These are phyloP conservation scores for Yamadazyma conglobata DNA, from an alignment of 1,139 yeast species.

Conservation along the genomic window DNA sequence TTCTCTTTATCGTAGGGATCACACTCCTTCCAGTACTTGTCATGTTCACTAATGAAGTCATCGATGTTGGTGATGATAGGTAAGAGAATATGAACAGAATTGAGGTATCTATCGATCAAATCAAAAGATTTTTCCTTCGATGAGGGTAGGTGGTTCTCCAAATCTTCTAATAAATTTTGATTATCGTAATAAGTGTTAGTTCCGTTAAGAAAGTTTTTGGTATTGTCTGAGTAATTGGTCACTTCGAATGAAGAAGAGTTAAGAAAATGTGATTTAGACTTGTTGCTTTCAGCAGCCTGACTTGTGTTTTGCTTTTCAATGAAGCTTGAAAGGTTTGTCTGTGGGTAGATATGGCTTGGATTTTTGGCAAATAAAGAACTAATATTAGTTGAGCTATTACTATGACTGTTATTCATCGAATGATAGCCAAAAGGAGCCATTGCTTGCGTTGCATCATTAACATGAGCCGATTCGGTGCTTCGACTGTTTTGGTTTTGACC, in stretches of 20 bases:
- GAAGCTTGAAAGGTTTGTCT: conserved; percentile 6
- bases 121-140: conserved; percentile 48
- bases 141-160: conserved; percentile 31
- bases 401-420: conserved; percentile 13
- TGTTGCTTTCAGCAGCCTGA: conserved; percentile 2
- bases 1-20: conserved; percentile 16
- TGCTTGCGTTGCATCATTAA: too few species aligned
- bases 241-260: conserved; percentile 20
- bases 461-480: too few species aligned
- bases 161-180: conserved; percentile 33
- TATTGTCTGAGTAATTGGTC: conserved; percentile 32
- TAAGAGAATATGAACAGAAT: conserved; percentile 51
- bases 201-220: conserved; percentile 41
- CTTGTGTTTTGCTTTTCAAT: conserved; percentile 7
- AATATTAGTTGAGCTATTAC: conserved; percentile 20
- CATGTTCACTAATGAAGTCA: conserved; percentile 46
- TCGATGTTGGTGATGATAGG: conserved; percentile 46
- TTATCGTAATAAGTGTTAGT: conserved; percentile 42
- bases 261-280: conserved; percentile 21
- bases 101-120: conserved; percentile 44
- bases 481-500: too few species aligned
- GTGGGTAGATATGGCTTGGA: conserved; percentile 14
- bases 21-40: conserved; percentile 44
- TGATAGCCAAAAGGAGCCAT: too few species aligned
- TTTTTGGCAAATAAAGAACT: conserved; percentile 20